Evolutionary conservation across 2,329 filamentous ascomycete species (phyloP).

Genomic region (Tolypocladium endophyticum): DNA sequence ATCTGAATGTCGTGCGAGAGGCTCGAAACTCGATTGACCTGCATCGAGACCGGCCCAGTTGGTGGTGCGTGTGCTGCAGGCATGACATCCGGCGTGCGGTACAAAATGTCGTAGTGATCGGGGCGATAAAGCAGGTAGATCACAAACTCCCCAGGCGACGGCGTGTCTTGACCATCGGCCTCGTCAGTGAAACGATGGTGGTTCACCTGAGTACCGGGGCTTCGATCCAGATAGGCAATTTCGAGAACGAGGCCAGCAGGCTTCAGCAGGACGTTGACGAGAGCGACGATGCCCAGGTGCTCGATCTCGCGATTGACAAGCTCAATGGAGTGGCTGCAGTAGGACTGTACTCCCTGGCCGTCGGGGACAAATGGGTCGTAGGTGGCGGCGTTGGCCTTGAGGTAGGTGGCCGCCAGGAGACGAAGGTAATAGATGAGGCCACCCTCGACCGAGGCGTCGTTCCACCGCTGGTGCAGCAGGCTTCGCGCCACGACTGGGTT

Average conservation of each 20-base stretch:
- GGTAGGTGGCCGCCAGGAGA: conserved; percentile 73
- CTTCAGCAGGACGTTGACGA: conserved; percentile 71
- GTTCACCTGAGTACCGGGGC: conserved; percentile 66
- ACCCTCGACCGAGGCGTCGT: conserved; percentile 55
- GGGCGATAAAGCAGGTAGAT: conserved; percentile 56
- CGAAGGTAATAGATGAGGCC: conserved; percentile 78
- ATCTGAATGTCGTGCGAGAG: conserved; percentile 36
- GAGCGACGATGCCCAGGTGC: conserved; percentile 68
- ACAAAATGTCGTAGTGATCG: conserved; percentile 91
- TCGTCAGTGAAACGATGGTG: conserved; percentile 53
- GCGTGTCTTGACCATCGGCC: conserved; percentile 31
- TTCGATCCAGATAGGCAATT: conserved; percentile 85
- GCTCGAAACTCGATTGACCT: conserved; percentile 41
- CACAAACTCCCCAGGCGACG: conserved; percentile 31
- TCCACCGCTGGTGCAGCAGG: conserved; percentile 58
- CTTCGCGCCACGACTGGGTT: conserved; percentile 45
- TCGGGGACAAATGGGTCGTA: conserved; percentile 65
- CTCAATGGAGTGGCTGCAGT: conserved; percentile 63
- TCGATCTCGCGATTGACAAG: conserved; percentile 77
- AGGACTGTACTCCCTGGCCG: conserved; percentile 48
- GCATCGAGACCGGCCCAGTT: conserved; percentile 20
- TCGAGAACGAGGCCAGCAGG: conserved; percentile 72
- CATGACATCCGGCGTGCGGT: conserved; percentile 39
- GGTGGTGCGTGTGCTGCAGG: conserved; percentile 9
- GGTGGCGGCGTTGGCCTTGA: conserved; percentile 60